phyloP scores from a whole-genome alignment of 2,329 filamentous ascomycete species.

The Phialophora tarda region DNA sequence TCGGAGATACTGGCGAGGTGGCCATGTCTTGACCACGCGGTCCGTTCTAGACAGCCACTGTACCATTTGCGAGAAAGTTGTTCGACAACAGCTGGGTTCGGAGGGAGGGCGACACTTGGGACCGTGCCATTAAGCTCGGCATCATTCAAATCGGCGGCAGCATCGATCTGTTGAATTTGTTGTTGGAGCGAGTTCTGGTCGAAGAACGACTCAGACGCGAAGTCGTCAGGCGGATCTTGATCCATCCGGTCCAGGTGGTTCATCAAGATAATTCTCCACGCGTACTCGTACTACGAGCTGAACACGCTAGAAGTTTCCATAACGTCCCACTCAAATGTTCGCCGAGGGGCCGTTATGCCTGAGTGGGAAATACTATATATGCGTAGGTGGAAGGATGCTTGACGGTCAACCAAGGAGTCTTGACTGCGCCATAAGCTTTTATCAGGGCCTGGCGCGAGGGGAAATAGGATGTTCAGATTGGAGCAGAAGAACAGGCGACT shows the following conservation, averaged over 20 bases:
- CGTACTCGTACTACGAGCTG: neutral
- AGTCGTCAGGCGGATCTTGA: constrained; percentile 31
- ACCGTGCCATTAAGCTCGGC: constrained; percentile 9
- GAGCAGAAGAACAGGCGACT: neutral
- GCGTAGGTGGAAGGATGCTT: neutral
- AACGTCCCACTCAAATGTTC: neutral
- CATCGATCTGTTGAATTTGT: constrained; percentile 36
- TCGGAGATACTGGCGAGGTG: constrained; percentile 37
- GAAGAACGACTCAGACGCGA: constrained; percentile 38
- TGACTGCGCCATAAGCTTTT: neutral
- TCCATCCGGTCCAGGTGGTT: constrained; percentile 19
- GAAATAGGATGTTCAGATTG: neutral
- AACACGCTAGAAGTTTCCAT: neutral
- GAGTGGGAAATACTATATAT: neutral
- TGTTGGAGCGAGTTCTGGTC: constrained; percentile 32
- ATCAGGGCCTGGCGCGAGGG: neutral
- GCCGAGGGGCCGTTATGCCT: too few relatives aligned
- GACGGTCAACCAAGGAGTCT: neutral
- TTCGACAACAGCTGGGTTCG: constrained; percentile 30
- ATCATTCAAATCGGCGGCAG: constrained; percentile 21
- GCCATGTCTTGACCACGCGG: constrained; percentile 38
- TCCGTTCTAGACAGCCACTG: constrained; percentile 33
- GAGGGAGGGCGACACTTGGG: constrained; percentile 28
- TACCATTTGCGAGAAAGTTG: constrained; percentile 30
- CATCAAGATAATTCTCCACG: neutral